These are phyloP conservation scores for Penicillium goetzii DNA, from an alignment of 495 filamentous ascomycete genomes.

Conservation along the genomic window DNA sequence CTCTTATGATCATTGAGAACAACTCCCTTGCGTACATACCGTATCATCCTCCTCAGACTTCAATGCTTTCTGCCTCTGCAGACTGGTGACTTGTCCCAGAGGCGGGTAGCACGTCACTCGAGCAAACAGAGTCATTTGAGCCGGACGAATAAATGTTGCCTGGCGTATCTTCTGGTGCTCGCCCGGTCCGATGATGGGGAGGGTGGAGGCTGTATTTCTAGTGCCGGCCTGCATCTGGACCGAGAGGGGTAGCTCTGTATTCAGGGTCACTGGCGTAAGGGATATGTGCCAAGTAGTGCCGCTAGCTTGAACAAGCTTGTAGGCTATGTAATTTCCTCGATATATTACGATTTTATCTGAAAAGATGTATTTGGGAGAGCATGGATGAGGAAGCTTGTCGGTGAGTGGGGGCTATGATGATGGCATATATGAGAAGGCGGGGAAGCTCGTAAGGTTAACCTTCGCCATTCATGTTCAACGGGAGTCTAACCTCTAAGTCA, in stretches of 20 bases:
- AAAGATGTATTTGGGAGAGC: not conserved
- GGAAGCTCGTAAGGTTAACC: not conserved
- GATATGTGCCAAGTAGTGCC: not conserved
- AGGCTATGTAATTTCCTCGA: not conserved
- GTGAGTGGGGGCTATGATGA: not conserved
- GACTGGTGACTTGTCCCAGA: slow-evolving; percentile 67
- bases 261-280: not conserved
- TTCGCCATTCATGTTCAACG: not conserved
- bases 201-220: slow-evolving; percentile 24
- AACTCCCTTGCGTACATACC: slow-evolving; percentile 26
- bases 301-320: not conserved
- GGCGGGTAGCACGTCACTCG: slow-evolving; percentile 64
- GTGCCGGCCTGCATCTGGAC: slow-evolving; percentile 32
- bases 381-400: not conserved
- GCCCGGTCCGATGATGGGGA: slow-evolving; percentile 31
- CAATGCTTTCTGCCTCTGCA: slow-evolving; percentile 43
- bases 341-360: not conserved
- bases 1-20: not conserved
- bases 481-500: not conserved
- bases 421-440: not conserved
- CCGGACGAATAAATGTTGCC: slow-evolving; percentile 42
- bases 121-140: slow-evolving; percentile 55
- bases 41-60: slow-evolving; percentile 32
- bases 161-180: slow-evolving; percentile 21
- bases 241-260: slow-evolving; percentile 10